Evolutionary conservation across 345 rosid genomes (phyloP), one percentile per base, ranked within the genome.

Genomic region (Pistacia vera): DNA sequence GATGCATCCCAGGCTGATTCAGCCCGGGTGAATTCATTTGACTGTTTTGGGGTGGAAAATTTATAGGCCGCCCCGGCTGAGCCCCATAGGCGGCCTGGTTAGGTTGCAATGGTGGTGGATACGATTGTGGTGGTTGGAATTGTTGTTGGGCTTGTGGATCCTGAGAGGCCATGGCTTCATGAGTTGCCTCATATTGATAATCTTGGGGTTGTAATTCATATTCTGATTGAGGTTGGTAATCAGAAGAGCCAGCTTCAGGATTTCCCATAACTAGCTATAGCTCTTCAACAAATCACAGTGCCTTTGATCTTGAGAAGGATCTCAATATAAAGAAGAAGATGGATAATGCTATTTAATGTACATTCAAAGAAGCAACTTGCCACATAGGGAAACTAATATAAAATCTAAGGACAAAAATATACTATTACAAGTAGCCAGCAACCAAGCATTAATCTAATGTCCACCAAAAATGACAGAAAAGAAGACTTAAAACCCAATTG

Each of bases 181-280:
- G 25, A 22, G 25, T 22, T 22, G 25, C 25, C 25, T 22, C 25
- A 22, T 22, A 22, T 22, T 22, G 25, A 22, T 22, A 22, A 22
- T 22, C 25, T 22, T 22, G 25, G 25, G 25, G 25, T 22, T 22
- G 25, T 22, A 22, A 22, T 22, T 22, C 25, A 22, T 22, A 22
- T 22, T 22, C 54, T 8, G 72, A 8, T 44, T 64, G 78, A 65
- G 56, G 25, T 1, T 51, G 68, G 30, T 30, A 11, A 35, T 5
- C 51, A 57, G 77, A 66, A 72, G 72, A 64, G 63, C 44, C 46
- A n/a, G 75, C 68, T 36, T 70, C 79, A 28, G 76, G 76, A 7
- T 71, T 61, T 38, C 73, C 83, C 79, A 80, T 75, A 51, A 10
- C 12, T 28, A 3, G 17, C 60, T 54, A 22, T 22, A 22, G 25